A percentile compares a stretch with the other conserved stretches of the same genome.
These are phyloP conservation scores for Plasmodium sp. DNA, from an alignment of 169 alveolate genomes.

Conservation along the genomic window DNA sequence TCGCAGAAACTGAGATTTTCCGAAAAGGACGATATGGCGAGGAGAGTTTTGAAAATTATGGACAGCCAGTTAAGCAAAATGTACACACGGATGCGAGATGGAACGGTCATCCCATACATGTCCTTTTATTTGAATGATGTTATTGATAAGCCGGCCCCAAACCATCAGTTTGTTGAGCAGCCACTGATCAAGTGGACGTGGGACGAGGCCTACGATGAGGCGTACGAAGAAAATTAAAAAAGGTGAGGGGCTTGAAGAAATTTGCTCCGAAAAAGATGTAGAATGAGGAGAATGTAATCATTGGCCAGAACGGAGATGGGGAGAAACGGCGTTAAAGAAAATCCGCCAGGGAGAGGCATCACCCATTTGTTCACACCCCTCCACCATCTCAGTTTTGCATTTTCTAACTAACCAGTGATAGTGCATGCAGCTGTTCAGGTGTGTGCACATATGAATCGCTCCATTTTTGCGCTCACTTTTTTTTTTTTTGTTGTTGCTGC, in stretches of 20 bases:
- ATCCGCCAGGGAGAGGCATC: background rate
- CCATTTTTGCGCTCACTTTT: background rate
- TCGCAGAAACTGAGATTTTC: conserved; percentile 84
- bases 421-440: background rate
- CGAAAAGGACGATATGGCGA: conserved; percentile 91
- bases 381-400: background rate
- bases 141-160: conserved; percentile 90
- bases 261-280: background rate
- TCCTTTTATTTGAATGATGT: conserved; percentile 87
- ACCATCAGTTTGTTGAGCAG: conserved; percentile 87
- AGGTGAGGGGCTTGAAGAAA: background rate
- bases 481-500: conserved; percentile 8
- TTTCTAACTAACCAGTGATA: background rate
- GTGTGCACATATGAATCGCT: background rate
- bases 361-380: background rate
- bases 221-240: conserved; percentile 84
- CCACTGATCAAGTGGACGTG: conserved; percentile 95
- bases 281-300: background rate
- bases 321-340: background rate
- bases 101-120: conserved; percentile 92
- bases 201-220: conserved; percentile 95
- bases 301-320: background rate
- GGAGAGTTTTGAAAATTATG: conserved; percentile 92
- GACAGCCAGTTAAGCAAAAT: conserved; percentile 91
- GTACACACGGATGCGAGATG: conserved; percentile 94